phyloP scores from a whole-genome alignment of 1,139 yeast genomes.

The Wickerhamomyces sp. region DNA sequence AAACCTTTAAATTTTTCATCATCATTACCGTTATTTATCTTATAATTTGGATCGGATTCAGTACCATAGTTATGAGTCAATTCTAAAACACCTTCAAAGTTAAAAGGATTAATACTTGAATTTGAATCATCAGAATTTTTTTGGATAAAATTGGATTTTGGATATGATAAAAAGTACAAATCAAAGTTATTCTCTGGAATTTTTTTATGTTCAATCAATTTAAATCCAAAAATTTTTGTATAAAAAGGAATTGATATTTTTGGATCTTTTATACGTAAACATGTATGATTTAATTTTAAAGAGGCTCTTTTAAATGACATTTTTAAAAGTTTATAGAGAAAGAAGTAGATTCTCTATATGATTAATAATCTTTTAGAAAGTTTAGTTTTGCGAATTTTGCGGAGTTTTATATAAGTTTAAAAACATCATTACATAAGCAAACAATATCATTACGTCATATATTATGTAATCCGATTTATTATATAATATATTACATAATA shows the following conservation, averaged over 20 bases:
- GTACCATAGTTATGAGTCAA: slow-evolving; percentile 78
- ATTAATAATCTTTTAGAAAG: no score
- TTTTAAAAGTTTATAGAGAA: no score
- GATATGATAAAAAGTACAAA: slow-evolving; percentile 62
- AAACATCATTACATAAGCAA: no score
- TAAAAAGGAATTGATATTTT: slow-evolving; percentile 68
- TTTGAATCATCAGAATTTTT: no score
- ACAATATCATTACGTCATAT: no score
- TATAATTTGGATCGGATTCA: slow-evolving; percentile 54
- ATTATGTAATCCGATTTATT: no score
- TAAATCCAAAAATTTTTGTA: slow-evolving; percentile 70
- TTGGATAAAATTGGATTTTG: slow-evolving; percentile 33
- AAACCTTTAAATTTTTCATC: slow-evolving; percentile 81
- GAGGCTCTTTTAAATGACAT: slow-evolving; percentile 16
- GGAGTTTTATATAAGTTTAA: not conserved
- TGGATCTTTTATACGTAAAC: slow-evolving; percentile 82
- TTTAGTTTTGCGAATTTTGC: no score
- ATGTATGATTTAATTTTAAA: slow-evolving; percentile 53
- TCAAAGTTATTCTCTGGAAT: slow-evolving; percentile 55
- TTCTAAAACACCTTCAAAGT: slow-evolving; percentile 76
- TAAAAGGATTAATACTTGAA: slow-evolving; percentile 44
- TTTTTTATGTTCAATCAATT: slow-evolving; percentile 46
- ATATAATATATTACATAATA: no score
- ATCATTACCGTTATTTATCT: slow-evolving; percentile 74
- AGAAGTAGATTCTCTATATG: no score